Evolutionary conservation across 2,329 filamentous ascomycete genomes (phyloP), one percentile per base, ranked within the genome.

Genomic region (Aspergillus sp.): DNA sequence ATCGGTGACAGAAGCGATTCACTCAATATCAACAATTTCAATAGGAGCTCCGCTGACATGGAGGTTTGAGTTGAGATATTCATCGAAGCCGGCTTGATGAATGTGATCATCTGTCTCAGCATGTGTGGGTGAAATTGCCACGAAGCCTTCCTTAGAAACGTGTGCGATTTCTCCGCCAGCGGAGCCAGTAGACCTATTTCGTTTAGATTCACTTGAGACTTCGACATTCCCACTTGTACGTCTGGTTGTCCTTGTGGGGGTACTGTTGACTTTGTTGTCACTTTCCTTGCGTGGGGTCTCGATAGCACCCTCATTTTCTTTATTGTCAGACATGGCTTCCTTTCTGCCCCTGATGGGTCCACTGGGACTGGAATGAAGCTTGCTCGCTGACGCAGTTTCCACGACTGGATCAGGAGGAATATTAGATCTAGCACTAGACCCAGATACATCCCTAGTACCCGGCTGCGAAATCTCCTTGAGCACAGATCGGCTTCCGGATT

Each of bases 271-370:
- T 38, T 45, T 56, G 19, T 19, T 19, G 19, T 50, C 52, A 26
- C 42, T 52, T 13, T 56, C 53, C 39, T 49, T 51, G 37, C 45
- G 46, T 5, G 52, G 44, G 3, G 47, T 50, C 29, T 55, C 49
- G 27, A 46, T 33, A 10, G 41, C 19, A 41, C 34, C 35, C 39
- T 56, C 52, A 33, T 58, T 58, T 13, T 56, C 56, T 34, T 51
- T 54, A 34, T 51, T 53, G 8, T 49, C 52, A 37, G 50, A 48
- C 39, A 54, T 49, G 9, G 51, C 49, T 42, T 67, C 64, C 43
- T 68, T 68, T 35, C 56, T 59, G 40, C 64, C 52, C 39, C 57
- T 63, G 35, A 68, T 45, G 26, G 59, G 55, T 4, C 51, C 52
- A 38, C 55, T 65, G 1, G 63, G 65, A 32, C 60, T 67, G n/a